These are phyloP conservation scores for Lumnitzera racemosa DNA, from an alignment of 345 rosid species.

Conservation along the genomic window DNA sequence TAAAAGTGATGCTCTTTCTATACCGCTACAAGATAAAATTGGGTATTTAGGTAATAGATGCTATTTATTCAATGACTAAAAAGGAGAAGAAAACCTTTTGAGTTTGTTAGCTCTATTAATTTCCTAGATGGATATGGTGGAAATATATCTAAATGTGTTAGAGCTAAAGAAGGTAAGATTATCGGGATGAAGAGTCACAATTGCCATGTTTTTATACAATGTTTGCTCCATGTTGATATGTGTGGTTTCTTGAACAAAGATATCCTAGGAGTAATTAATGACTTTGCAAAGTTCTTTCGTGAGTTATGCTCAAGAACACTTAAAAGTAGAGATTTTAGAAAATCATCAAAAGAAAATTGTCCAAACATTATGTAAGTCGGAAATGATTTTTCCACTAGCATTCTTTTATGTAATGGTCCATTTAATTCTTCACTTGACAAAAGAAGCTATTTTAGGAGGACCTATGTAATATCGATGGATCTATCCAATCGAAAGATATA, in stretches of 20 bases:
- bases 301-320: slow-evolving; percentile 1
- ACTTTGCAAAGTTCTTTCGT: slow-evolving; percentile 3
- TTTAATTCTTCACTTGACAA: background rate
- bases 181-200: slow-evolving; percentile 2
- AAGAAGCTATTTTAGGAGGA: background rate
- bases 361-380: background rate
- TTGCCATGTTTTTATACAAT: slow-evolving; percentile 9
- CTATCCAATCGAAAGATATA: slow-evolving; percentile 4
- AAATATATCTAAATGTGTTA: slow-evolving; percentile 5
- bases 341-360: background rate
- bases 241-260: background rate
- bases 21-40: no score
- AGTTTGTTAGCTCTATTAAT: background rate
- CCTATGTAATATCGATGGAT: slow-evolving; percentile 6
- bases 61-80: no score
- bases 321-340: background rate
- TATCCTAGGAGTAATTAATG: background rate
- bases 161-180: slow-evolving; percentile 2
- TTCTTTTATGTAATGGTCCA: slow-evolving; percentile 10
- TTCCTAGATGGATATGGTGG: slow-evolving; percentile 6
- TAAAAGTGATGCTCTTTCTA: no score
- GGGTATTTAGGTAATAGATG: no score
- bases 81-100: background rate
- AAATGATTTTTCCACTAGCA: slow-evolving; percentile 1
- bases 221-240: background rate